Conservation (phyloP, 2,329 filamentous ascomycete genomes). For the Aureobasidium sp. region DNA sequence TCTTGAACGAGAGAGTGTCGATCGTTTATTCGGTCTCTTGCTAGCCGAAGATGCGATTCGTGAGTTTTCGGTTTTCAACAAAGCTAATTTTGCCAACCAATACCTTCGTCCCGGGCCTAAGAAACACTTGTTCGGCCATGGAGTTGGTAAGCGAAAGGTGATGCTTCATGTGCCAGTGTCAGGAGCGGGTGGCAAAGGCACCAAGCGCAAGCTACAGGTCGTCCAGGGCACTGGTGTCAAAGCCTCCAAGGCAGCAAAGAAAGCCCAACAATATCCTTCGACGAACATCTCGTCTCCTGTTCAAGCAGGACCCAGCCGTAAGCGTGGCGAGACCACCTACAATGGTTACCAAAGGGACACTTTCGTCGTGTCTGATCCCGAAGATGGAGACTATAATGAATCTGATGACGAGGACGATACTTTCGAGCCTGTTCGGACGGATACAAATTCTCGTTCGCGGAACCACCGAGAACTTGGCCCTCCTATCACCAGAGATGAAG, state of each 20-base stretch:
- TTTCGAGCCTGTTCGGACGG: constrained; percentile 38
- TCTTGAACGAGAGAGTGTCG: constrained; percentile 67
- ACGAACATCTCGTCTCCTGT: constrained; percentile 62
- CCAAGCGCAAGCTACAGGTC: constrained; percentile 26
- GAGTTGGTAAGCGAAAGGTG: constrained; percentile 36
- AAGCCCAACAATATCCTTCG: constrained; percentile 48
- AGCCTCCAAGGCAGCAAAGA: constrained; percentile 28
- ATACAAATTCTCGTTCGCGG: constrained; percentile 33
- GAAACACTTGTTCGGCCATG: constrained; percentile 39
- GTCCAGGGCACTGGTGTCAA: constrained; percentile 17
- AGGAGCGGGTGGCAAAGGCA: constrained; percentile 34
- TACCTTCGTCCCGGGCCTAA: constrained; percentile 55
- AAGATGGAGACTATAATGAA: constrained; percentile 31
- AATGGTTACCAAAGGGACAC: constrained; percentile 33
- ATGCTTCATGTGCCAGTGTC: constrained; percentile 49
- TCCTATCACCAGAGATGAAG: constrained; percentile 53
- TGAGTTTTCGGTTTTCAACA: constrained; percentile 63
- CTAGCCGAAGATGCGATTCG: constrained; percentile 64
- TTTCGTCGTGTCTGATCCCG: constrained; percentile 31
- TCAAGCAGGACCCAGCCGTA: constrained; percentile 39
- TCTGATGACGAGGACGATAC: constrained; percentile 37
- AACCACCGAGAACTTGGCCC: constrained; percentile 41
- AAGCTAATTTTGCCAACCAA: constrained; percentile 58
- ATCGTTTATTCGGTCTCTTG: constrained; percentile 75
- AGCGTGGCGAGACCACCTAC: constrained; percentile 24